Percentiles rank a stretch among this genome's conserved stretches.
These are phyloP conservation scores for Cucumis melo DNA, from an alignment of 306 rosid genomes.

Conservation along the genomic window DNA sequence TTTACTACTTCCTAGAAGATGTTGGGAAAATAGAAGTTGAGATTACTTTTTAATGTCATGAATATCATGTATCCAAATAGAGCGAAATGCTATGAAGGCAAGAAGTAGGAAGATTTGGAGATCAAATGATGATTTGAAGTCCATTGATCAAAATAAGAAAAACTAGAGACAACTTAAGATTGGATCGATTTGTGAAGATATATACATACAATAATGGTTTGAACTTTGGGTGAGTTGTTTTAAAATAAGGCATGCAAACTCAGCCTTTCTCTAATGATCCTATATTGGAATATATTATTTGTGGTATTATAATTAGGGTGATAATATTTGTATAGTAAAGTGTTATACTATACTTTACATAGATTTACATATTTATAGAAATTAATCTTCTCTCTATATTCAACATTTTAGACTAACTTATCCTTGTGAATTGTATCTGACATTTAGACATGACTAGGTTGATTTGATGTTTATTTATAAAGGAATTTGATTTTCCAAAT, in stretches of 20 bases:
- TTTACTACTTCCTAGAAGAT: constrained; percentile 17
- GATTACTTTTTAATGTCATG: background rate
- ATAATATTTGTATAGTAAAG: background rate
- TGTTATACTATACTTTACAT: background rate
- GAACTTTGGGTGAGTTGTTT: background rate
- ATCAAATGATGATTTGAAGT: background rate
- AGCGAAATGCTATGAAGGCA: background rate
- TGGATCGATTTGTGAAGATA: background rate
- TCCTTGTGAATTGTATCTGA: background rate
- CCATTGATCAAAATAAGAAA: background rate
- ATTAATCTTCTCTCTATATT: background rate
- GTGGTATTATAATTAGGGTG: background rate
- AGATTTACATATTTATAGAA: background rate
- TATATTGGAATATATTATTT: background rate
- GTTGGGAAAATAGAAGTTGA: constrained; percentile 11
- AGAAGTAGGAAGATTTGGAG: background rate
- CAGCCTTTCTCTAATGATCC: background rate
- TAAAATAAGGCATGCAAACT: background rate
- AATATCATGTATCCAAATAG: background rate
- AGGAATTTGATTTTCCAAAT: too few species aligned
- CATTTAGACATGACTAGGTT: too few species aligned
- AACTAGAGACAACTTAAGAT: background rate
- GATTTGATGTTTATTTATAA: too few species aligned
- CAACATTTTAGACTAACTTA: background rate
- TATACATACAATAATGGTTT: background rate